phyloP scores from a whole-genome alignment of 345 rosid genomes.

The Sisymbrium irio region DNA sequence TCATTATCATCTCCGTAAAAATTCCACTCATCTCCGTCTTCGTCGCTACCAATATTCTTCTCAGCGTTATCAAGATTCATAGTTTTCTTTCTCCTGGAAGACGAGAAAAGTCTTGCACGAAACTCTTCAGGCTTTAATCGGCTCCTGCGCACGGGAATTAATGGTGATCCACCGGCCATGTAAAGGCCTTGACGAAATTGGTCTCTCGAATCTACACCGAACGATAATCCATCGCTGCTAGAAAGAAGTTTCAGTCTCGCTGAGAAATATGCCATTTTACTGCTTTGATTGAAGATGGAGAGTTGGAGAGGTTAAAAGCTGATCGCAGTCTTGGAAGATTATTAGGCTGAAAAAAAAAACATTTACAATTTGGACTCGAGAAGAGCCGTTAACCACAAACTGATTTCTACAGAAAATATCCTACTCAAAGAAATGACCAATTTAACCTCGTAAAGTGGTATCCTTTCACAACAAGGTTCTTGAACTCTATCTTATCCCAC shows the following conservation, averaged over 20 bases:
- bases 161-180: conserved; percentile 33
- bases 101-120: conserved; percentile 20
- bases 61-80: conserved; percentile 8
- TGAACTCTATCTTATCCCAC: too few species aligned
- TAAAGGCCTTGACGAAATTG: conserved; percentile 37
- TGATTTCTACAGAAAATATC: conserved; percentile 20
- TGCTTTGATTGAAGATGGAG: not conserved
- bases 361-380: conserved; percentile 20
- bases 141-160: conserved; percentile 35
- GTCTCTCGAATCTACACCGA: conserved; percentile 41
- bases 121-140: conserved; percentile 32
- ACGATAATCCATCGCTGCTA: conserved; percentile 46
- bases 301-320: not conserved
- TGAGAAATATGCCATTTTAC: conserved; percentile 66
- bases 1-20: conserved; percentile 48
- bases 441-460: not conserved
- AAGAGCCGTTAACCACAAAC: conserved; percentile 36
- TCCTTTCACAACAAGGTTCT: not conserved
- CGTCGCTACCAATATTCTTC: conserved; percentile 32
- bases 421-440: not conserved
- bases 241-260: conserved; percentile 54
- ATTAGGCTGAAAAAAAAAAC: not conserved
- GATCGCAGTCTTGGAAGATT: conserved; percentile 1
- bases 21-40: conserved; percentile 30
- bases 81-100: conserved; percentile 18